Percentiles rank a stretch among this genome's conserved stretches.
These are phyloP conservation scores for Debaryomyces sp. DNA, from an alignment of 1,139 yeast species.

Conservation along the genomic window DNA sequence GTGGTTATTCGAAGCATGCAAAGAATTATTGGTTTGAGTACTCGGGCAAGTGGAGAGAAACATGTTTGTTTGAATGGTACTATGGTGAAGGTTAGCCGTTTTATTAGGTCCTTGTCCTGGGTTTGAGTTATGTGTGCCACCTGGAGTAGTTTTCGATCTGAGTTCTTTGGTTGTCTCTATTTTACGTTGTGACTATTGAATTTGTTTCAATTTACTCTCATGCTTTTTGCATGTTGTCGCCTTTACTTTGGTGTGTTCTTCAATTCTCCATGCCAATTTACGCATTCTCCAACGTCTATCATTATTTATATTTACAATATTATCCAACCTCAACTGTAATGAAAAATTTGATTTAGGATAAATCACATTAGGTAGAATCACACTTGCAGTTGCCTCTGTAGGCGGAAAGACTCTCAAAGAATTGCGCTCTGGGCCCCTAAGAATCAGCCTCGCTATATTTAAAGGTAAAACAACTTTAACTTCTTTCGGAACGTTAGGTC, in stretches of 20 bases:
- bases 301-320: constrained; percentile 55
- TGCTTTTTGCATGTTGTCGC: constrained; percentile 63
- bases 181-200: constrained; percentile 48
- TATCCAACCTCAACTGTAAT: constrained; percentile 79
- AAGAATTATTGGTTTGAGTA: neutral
- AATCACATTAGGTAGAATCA: constrained; percentile 83
- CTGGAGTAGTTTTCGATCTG: constrained; percentile 10
- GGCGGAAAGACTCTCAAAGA: constrained; percentile 94
- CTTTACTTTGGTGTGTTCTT: constrained; percentile 70
- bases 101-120: constrained; percentile 9
- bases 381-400: constrained; percentile 83
- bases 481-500: constrained; percentile 23
- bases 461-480: constrained; percentile 63
- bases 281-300: constrained; percentile 91
- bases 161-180: constrained; percentile 15
- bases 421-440: constrained; percentile 83
- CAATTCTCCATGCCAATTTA: constrained; percentile 86
- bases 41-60: constrained; percentile 17
- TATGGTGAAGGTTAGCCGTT: constrained; percentile 35
- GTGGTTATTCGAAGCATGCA: neutral
- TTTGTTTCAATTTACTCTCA: constrained; percentile 43
- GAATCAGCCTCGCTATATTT: constrained; percentile 73
- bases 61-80: constrained; percentile 40
- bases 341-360: constrained; percentile 88
- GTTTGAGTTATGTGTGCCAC: constrained; percentile 8